Conservation (phyloP, 2,329 filamentous ascomycete species). For the Anthostomella pinea region DNA sequence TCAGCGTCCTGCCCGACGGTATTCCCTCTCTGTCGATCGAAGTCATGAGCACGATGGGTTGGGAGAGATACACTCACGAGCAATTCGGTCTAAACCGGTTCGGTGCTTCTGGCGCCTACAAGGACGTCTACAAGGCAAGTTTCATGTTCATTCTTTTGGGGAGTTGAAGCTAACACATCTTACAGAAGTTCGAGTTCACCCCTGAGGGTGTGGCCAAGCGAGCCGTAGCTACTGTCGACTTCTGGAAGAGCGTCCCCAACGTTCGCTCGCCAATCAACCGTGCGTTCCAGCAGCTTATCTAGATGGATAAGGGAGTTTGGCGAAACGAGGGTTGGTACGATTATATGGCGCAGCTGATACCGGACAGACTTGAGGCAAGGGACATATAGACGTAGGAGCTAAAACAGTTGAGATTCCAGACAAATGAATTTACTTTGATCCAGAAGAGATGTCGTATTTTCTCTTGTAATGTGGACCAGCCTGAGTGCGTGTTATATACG, state of each 20-base stretch:
- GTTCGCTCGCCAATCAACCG: constrained; percentile 94
- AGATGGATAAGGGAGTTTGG: constrained; percentile 37
- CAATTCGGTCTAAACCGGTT: constrained; percentile 99
- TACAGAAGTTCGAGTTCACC: constrained; percentile 98
- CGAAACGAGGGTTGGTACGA: constrained; percentile 9
- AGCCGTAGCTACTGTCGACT: constrained; percentile 85
- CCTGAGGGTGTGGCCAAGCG: constrained; percentile 96
- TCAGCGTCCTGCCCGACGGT: constrained; percentile 88
- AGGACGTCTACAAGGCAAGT: constrained; percentile 89
- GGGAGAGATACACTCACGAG: constrained; percentile 99
- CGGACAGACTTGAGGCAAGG: constrained; percentile 17
- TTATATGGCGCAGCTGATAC: constrained; percentile 15
- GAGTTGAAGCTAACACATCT: constrained; percentile 36
- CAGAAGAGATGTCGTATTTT: background rate
- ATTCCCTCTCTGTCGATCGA: constrained; percentile 92
- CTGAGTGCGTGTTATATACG: too few species aligned
- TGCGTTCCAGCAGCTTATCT: constrained; percentile 96
- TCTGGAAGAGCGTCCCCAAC: constrained; percentile 92
- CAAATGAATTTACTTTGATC: constrained; percentile 16
- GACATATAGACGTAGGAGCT: constrained; percentile 26
- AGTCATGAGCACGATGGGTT: constrained; percentile 95
- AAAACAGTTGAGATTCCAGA: constrained; percentile 19
- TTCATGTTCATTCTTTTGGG: background rate
- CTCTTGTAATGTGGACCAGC: background rate
- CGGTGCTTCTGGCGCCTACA: constrained; percentile 94